phyloP scores from a whole-genome alignment of 768 basidiomycete species.

The Termitomyces sp. region DNA sequence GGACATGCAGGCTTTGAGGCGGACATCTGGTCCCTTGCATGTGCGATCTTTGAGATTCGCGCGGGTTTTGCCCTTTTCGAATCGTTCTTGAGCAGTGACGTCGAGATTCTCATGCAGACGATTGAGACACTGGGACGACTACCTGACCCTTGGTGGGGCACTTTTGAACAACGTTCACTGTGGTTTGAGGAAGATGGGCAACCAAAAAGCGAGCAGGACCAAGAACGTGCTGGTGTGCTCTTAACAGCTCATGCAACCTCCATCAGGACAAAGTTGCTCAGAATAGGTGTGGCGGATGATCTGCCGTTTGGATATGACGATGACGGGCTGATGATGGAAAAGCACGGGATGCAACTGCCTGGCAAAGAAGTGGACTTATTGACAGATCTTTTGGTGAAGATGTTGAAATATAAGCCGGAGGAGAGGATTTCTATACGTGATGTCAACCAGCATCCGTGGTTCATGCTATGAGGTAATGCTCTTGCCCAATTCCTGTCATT shows the following conservation, averaged over 20 bases:
- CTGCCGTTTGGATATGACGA: constrained; percentile 4
- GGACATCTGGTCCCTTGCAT: constrained; percentile 37
- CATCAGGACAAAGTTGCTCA: constrained; percentile 19
- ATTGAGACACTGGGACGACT: no score
- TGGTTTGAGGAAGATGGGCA: constrained; percentile 34
- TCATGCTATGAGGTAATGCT: constrained; percentile 1
- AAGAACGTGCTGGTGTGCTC: constrained; percentile 14
- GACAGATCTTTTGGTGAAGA: constrained; percentile 32
- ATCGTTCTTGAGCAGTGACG: constrained; percentile 25
- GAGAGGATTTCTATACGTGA: constrained; percentile 31
- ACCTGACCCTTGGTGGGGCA: constrained; percentile 36
- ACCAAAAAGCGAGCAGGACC: constrained; percentile 21
- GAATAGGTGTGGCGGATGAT: constrained; percentile 24
- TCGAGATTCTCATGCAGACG: no score
- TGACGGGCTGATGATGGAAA: constrained; percentile 30
- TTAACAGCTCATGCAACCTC: constrained; percentile 20
- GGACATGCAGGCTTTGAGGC: constrained; percentile 17
- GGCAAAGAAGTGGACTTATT: constrained; percentile 28
- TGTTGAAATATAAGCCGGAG: constrained; percentile 34
- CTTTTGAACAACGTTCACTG: constrained; percentile 19
- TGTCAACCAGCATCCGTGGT: constrained; percentile 30
- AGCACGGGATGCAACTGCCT: constrained; percentile 16
- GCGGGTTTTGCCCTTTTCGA: constrained; percentile 36
- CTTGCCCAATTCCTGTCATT: no score
- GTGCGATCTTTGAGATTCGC: constrained; percentile 36